Percentiles rank a stretch among this genome's conserved stretches.
phyloP scores from a whole-genome alignment of 208 protist genomes.

The Naegleria fowleri region DNA sequence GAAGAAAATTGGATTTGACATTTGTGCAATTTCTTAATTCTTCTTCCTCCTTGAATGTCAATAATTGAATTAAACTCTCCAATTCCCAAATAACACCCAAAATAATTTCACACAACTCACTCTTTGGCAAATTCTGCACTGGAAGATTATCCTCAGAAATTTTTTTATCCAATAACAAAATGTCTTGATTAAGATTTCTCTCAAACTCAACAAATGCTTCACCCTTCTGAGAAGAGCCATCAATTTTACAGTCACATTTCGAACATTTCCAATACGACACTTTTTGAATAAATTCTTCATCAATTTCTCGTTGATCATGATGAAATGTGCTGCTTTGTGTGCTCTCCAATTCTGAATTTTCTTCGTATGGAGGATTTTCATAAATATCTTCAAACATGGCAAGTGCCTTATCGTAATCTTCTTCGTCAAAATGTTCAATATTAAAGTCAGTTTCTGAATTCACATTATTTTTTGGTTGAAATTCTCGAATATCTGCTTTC shows the following conservation, averaged over 20 bases:
- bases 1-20: neutral
- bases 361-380: neutral
- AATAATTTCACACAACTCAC: neutral
- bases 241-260: neutral
- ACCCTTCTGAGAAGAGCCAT: neutral
- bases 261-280: neutral
- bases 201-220: neutral
- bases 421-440: neutral
- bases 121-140: neutral
- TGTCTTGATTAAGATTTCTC: neutral
- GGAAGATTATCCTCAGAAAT: neutral
- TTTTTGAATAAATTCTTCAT: neutral
- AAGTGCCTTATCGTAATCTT: neutral
- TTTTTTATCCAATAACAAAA: neutral
- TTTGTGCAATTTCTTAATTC: no score
- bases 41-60: no score
- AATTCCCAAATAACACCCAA: neutral
- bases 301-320: neutral
- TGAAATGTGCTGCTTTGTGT: neutral
- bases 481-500: neutral
- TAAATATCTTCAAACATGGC: neutral
- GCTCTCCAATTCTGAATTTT: neutral
- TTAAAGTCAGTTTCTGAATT: neutral
- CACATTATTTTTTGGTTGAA: neutral
- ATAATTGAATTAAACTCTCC: neutral